Evolutionary conservation across 1,139 yeast species (phyloP), one percentile per base, ranked within the genome.

Genomic region (Hansenula sp.): DNA sequence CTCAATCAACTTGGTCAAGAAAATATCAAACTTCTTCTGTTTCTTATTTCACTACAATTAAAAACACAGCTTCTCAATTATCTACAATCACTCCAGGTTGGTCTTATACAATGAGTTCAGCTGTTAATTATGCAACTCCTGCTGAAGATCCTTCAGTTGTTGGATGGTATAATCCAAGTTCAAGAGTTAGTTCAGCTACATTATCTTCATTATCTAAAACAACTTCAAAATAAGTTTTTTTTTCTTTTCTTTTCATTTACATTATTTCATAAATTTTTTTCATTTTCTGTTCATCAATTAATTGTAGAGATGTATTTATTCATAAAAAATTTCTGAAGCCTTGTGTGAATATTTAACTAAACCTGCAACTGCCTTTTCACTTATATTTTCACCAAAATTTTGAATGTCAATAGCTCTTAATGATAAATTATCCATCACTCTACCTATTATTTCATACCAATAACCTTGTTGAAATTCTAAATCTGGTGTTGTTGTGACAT

Each of bases 21-120:
- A 65, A 71, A 49, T 82, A 65, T 59, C 79, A 90, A 17, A 75
- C 90, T 1, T 78, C 88, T 46, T 68, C 82, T 0, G 88, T 82
- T 22, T 72, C 86, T 0, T 79, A 68, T 52, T 79, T 70, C 59
- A 46, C 77, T 3, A 64, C 82, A 0, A 42, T 63, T 21, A 53
- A 55, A 8, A 53, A 60, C 2, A 60, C 76, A 2, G 77, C 85
- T 14, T 62, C 60, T 16, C 78, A 72, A 38, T 48, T 58, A 29
- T 73, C 92, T 6, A 87, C 96, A 1, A 50, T 77, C 24, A 87
- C 96, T 1, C 87, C 90, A 9, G 90, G 92, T 38, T 84, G 95
- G 94, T 71, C 80, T 27, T 87, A 87, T 57, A 70, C 84, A 0
- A 71, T 77, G 48, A 69, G 74, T n/a, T 80, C 89, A 11, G 70